Evolutionary conservation across 2,329 filamentous ascomycete species (phyloP).

Genomic region (Xylaria sp.): DNA sequence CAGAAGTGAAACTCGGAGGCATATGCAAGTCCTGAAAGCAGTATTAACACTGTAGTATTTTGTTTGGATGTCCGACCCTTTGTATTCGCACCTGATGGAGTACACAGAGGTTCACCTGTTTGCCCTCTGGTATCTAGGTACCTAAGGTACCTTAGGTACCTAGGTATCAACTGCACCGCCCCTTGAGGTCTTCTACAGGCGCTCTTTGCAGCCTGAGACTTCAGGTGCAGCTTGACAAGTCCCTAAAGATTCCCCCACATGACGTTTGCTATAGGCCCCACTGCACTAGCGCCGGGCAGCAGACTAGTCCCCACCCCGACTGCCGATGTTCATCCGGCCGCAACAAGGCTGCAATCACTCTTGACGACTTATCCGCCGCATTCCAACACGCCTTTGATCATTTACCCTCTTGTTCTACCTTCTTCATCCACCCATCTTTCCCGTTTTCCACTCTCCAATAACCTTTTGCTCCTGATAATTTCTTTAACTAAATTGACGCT

Average conservation of each 20-base stretch:
- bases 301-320: neutral
- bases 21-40: no score
- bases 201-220: no score
- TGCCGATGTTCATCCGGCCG: neutral
- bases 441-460: neutral
- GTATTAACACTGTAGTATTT: no score
- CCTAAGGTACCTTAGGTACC: neutral
- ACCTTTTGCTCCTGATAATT: neutral
- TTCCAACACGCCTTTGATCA: constrained; percentile 3
- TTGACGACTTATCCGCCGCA: neutral
- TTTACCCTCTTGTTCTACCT: neutral
- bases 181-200: no score
- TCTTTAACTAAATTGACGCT: neutral
- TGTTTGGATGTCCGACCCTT: no score
- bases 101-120: no score
- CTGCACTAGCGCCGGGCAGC: neutral
- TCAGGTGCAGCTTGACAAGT: neutral
- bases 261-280: neutral
- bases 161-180: no score
- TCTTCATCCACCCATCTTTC: neutral
- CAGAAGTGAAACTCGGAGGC: no score
- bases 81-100: no score
- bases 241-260: neutral
- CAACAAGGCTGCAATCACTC: constrained; percentile 1
- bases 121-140: neutral